Percentiles rank a stretch among this genome's conserved stretches.
These are phyloP conservation scores for Alternaria conjuncta DNA, from an alignment of 2,329 filamentous ascomycete species.

Conservation along the genomic window DNA sequence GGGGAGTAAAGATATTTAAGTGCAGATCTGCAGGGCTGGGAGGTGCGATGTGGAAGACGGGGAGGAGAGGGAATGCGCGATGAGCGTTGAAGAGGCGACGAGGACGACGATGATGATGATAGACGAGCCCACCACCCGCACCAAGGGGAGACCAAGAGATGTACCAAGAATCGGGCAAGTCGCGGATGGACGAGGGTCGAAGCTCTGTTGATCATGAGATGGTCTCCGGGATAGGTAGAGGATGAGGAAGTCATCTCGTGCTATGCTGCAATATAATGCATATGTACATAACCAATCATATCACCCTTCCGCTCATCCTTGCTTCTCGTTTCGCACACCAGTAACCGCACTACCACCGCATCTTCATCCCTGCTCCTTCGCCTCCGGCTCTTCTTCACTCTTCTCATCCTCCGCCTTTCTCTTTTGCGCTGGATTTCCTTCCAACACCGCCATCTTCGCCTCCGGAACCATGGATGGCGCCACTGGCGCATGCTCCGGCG, in stretches of 20 bases:
- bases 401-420: slow-evolving; percentile 25
- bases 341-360: background rate
- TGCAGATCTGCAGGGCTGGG: background rate
- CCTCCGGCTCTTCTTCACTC: background rate
- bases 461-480: slow-evolving; percentile 6
- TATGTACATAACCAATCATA: background rate
- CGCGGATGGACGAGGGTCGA: background rate
- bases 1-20: too few relatives aligned
- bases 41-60: background rate
- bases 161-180: accelerated
- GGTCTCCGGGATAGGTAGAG: background rate
- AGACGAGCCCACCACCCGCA: background rate
- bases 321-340: background rate
- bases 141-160: background rate
- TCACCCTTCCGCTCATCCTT: background rate
- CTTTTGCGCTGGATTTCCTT: slow-evolving; percentile 26
- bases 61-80: background rate
- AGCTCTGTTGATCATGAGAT: background rate
- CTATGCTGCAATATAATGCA: background rate
- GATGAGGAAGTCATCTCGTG: background rate
- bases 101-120: background rate
- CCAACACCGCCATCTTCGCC: slow-evolving; percentile 7
- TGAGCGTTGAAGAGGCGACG: background rate
- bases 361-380: slow-evolving; percentile 5
- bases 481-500: slow-evolving; percentile 22